These are phyloP conservation scores for Protomyces lactucae-debilis DNA, from an alignment of 1,139 yeast species.

Conservation along the genomic window DNA sequence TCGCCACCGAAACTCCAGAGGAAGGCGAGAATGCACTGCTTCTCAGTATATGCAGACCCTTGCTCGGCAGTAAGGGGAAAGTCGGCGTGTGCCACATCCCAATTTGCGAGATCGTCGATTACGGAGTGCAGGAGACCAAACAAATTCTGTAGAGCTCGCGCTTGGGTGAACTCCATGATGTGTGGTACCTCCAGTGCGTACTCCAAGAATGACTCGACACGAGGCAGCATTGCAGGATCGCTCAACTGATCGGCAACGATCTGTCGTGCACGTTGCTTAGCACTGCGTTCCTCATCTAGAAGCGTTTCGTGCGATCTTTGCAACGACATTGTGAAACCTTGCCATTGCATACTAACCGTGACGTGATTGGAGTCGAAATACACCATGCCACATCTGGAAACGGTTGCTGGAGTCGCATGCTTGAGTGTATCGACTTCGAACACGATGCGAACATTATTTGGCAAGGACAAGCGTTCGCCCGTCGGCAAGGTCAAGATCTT, in stretches of 20 bases:
- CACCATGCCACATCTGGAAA: slow-evolving; percentile 87
- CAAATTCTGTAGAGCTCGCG: slow-evolving; percentile 45
- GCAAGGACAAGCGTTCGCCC: slow-evolving; percentile 75
- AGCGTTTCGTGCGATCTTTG: slow-evolving; percentile 34
- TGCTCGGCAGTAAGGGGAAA: slow-evolving; percentile 36
- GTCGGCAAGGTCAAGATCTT: slow-evolving; percentile 74
- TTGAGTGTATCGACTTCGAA: slow-evolving; percentile 71
- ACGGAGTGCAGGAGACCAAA: slow-evolving; percentile 38
- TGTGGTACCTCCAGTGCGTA: slow-evolving; percentile 43
- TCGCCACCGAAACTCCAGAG: slow-evolving; percentile 74
- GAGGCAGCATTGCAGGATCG: background rate
- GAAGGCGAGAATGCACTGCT: slow-evolving; percentile 46
- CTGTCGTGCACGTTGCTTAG: background rate
- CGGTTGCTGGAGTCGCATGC: slow-evolving; percentile 82
- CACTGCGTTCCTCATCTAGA: slow-evolving; percentile 35
- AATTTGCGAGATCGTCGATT: slow-evolving; percentile 33
- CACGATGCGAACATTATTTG: slow-evolving; percentile 57
- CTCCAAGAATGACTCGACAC: slow-evolving; percentile 27
- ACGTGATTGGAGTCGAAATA: slow-evolving; percentile 54
- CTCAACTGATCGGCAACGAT: background rate
- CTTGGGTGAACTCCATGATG: slow-evolving; percentile 50
- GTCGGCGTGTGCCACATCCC: slow-evolving; percentile 35
- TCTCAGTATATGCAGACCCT: slow-evolving; percentile 39
- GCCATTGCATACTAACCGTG: slow-evolving; percentile 36
- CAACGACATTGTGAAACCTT: slow-evolving; percentile 33